Evolutionary conservation across 441 rosid species (phyloP).

Genomic region (Eruca vesicaria): DNA sequence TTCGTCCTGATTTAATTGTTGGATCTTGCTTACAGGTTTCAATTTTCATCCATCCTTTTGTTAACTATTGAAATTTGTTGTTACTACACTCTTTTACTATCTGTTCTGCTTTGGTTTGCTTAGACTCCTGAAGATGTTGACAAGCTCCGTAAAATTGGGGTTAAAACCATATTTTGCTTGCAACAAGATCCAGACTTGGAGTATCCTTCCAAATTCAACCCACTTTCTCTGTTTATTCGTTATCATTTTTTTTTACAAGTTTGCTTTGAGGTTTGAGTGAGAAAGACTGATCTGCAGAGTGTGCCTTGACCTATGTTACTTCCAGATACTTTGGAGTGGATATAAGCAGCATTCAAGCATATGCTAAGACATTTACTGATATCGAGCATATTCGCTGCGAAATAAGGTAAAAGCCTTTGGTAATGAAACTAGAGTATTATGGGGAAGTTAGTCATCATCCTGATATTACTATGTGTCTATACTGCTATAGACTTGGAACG

Average conservation of each 20-base stretch:
- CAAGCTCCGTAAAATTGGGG: constrained; percentile 81
- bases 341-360: constrained; percentile 69
- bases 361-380: constrained; percentile 55
- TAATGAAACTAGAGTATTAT: neutral
- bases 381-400: constrained; percentile 83
- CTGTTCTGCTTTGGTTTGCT: constrained; percentile 12
- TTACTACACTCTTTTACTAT: neutral
- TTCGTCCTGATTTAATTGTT: constrained; percentile 82
- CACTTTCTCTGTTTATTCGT: neutral
- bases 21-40: constrained; percentile 95
- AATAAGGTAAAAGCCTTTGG: constrained; percentile 58
- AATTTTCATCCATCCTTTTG: neutral
- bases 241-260: neutral
- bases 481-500: neutral
- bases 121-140: constrained; percentile 88
- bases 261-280: neutral
- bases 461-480: neutral
- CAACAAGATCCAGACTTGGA: constrained; percentile 93
- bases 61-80: neutral
- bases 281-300: constrained; percentile 7
- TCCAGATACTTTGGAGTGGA: constrained; percentile 92
- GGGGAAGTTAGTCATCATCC: neutral
- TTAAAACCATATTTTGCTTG: constrained; percentile 90
- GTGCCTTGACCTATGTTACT: constrained; percentile 42
- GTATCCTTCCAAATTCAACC: constrained; percentile 53